These are phyloP conservation scores for Backusella macrospora DNA, from an alignment of 192 early-diverging fungal species.

Conservation along the genomic window DNA sequence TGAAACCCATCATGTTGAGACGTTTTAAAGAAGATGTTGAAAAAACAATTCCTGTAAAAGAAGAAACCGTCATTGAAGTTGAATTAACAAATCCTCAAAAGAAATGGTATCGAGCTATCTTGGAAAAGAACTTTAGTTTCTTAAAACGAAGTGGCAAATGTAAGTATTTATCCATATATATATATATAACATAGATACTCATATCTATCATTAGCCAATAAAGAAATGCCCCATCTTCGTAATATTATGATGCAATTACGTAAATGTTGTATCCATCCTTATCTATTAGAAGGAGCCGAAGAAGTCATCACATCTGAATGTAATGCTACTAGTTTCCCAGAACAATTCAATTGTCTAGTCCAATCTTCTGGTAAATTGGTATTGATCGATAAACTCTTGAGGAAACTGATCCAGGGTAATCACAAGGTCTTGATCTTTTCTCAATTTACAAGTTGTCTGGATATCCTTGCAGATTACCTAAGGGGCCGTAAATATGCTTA, in stretches of 20 bases:
- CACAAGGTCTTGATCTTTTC: constrained; percentile 90
- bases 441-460: constrained; percentile 76
- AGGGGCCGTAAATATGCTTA: constrained; percentile 68
- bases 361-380: constrained; percentile 80
- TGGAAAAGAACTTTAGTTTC: constrained; percentile 82
- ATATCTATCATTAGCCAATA: constrained; percentile 25
- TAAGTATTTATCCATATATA: constrained; percentile 26
- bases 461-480: constrained; percentile 82
- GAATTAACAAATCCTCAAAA: constrained; percentile 82
- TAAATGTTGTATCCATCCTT: constrained; percentile 90
- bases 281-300: constrained; percentile 75
- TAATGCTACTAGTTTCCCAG: constrained; percentile 56
- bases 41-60: constrained; percentile 84
- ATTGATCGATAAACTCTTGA: constrained; percentile 79
- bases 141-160: constrained; percentile 74
- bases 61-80: constrained; percentile 86
- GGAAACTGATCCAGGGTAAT: constrained; percentile 69
- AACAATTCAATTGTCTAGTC: constrained; percentile 70
- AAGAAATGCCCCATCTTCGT: constrained; percentile 71
- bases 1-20: constrained; percentile 85
- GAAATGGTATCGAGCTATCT: constrained; percentile 82
- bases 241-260: constrained; percentile 90
- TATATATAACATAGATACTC: background rate
- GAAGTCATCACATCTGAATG: constrained; percentile 72
- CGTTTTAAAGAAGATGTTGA: constrained; percentile 91